Evolutionary conservation across 768 basidiomycete genomes (phyloP), one percentile per base, ranked within the genome.

Genomic region (Rhodotorula taiwanensis): DNA sequence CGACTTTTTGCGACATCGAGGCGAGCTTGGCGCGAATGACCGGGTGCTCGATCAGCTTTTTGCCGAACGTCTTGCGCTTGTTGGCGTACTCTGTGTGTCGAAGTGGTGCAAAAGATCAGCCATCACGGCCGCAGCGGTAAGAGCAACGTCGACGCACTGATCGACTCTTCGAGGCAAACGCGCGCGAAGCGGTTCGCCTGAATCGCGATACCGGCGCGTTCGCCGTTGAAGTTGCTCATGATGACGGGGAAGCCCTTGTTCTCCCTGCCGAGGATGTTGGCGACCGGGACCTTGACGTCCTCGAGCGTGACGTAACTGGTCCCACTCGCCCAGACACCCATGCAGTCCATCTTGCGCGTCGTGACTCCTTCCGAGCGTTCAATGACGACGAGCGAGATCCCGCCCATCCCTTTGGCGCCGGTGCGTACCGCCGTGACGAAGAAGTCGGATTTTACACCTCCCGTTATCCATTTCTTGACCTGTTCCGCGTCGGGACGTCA

Each of bases 201-300:
- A 9, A 71, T 67, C 4, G 57, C 71, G 44, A 71, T 71, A 3
- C 66, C 60, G 13, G 23, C 49, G 20, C 45, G 23, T 34, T 61
- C 49, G 21, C 25, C 39, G 14, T 28, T 30, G 31, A 58, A 55
- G 31, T 27, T 33, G 0, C 28, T 0, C 31, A 45, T 33, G 41
- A 50, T 50, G 47, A 61, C 41, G 39, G 50, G 33, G 55, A 75
- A 74, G 18, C 74, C 74, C 36, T 71, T 60, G 47, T 69, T 67
- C 44, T 72, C 70, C 52, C 63, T 64, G 21, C 74, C 74, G 49
- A 75, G 58, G 27, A 74, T 31, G 58, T 75, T 75, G 7, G 52
- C 62, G 9, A 66, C 56, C 0, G 74, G 74, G 1, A 75, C 74
- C 33, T 66, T 62, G 27, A 69, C 70, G 36, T 65, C 67, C 27